These are phyloP conservation scores for Paramecium bursaria DNA, from an alignment of 73 alveolate genomes.

Conservation along the genomic window DNA sequence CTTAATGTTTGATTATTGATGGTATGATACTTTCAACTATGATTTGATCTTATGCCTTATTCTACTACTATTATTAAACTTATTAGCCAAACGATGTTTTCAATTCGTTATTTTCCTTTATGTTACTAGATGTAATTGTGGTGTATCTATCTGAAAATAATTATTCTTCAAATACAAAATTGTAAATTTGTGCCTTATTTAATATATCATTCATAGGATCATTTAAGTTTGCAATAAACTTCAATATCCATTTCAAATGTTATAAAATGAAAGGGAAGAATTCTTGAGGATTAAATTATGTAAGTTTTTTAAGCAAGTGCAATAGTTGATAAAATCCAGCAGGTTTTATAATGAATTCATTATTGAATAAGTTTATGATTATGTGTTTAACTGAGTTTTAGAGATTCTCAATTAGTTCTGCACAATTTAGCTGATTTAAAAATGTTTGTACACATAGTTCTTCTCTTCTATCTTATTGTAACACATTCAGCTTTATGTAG, in stretches of 20 bases:
- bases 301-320: background rate
- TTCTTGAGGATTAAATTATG: slow-evolving; percentile 1
- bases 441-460: slow-evolving; percentile 16
- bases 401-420: background rate
- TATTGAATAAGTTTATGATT: background rate
- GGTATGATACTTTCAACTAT: background rate
- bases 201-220: background rate
- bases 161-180: background rate
- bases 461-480: slow-evolving; percentile 1
- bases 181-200: background rate
- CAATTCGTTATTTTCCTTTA: slow-evolving; percentile 1
- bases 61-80: slow-evolving; percentile 15
- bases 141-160: slow-evolving; percentile 23
- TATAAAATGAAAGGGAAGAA: slow-evolving; percentile 20
- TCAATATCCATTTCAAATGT: slow-evolving; percentile 20
- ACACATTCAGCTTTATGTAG: slow-evolving; percentile 17
- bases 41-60: background rate
- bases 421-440: background rate
- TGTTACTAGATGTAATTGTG: background rate
- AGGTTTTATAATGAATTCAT: slow-evolving; percentile 13
- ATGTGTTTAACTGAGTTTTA: slow-evolving; percentile 5
- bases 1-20: background rate
- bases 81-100: no score
- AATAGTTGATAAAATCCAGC: slow-evolving; percentile 25
- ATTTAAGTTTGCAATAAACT: slow-evolving; percentile 32